phyloP scores from a whole-genome alignment of 2,329 filamentous ascomycete species.

The Blastomyces silverae region DNA sequence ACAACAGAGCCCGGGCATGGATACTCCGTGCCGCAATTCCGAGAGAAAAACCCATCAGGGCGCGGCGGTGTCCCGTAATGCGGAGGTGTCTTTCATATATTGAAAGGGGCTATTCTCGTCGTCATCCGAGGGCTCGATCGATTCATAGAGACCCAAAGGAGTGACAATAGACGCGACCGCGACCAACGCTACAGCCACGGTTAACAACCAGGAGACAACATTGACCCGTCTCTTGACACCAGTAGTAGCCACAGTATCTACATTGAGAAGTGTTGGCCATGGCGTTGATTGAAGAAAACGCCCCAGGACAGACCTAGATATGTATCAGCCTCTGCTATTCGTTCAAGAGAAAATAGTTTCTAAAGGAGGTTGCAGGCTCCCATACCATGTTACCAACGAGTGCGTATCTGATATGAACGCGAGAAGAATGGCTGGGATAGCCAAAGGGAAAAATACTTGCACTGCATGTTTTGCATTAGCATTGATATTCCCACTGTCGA shows the following conservation, averaged over 20 bases:
- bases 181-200: constrained; percentile 30
- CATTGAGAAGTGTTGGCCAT: constrained; percentile 40
- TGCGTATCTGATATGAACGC: constrained; percentile 34
- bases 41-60: constrained; percentile 28
- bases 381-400: constrained; percentile 26
- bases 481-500: not conserved
- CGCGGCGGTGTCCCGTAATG: constrained; percentile 37
- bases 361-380: not conserved
- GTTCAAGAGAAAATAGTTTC: not conserved
- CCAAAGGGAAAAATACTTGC: constrained; percentile 33
- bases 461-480: constrained; percentile 25
- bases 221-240: constrained; percentile 30
- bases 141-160: constrained; percentile 42
- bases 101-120: constrained; percentile 27
- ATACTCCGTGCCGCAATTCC: constrained; percentile 27
- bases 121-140: constrained; percentile 24
- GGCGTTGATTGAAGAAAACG: constrained; percentile 36
- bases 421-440: constrained; percentile 34
- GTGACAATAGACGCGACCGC: constrained; percentile 42
- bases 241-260: constrained; percentile 32
- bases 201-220: constrained; percentile 25
- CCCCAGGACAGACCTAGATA: constrained; percentile 32
- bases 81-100: constrained; percentile 35
- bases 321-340: not conserved
- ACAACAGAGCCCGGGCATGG: constrained; percentile 25